Percentiles rank a stretch among this genome's conserved stretches.
Conservation (phyloP, 2,329 filamentous ascomycete species). For the Didymella sp. region DNA sequence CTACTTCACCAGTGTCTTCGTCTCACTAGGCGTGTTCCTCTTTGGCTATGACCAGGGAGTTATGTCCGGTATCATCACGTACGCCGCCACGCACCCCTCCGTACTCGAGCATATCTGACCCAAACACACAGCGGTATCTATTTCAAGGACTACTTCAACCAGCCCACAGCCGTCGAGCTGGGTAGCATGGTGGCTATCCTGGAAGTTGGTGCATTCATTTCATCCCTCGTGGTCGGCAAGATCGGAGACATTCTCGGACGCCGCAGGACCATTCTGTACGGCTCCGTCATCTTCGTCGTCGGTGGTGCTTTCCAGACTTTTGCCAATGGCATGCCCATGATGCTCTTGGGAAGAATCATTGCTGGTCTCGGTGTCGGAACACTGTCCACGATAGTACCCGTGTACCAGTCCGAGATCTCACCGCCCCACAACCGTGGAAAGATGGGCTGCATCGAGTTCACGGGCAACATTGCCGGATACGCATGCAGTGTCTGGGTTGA, state of each 20-base stretch:
- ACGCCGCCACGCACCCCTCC: conserved; percentile 47
- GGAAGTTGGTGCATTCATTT: conserved; percentile 89
- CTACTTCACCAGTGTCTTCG: conserved; percentile 93
- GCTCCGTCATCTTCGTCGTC: conserved; percentile 83
- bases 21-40: conserved; percentile 84
- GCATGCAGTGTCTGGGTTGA: conserved; percentile 98
- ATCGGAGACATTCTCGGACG: conserved; percentile 92
- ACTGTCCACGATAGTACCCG: conserved; percentile 59
- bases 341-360: conserved; percentile 65
- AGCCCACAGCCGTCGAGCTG: conserved; percentile 84
- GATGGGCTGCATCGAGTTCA: conserved; percentile 96
- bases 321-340: conserved; percentile 84
- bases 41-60: conserved; percentile 92
- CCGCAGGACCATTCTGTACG: conserved; percentile 88
- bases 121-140: conserved; percentile 70
- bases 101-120: conserved; percentile 37
- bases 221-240: conserved; percentile 83
- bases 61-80: conserved; percentile 80
- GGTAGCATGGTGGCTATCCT: conserved; percentile 98
- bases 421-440: conserved; percentile 95
- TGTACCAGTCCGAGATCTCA: conserved; percentile 68
- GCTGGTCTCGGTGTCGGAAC: conserved; percentile 60
- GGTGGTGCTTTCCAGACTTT: conserved; percentile 87
- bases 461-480: conserved; percentile 95
- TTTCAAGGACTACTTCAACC: conserved; percentile 91